These are phyloP conservation scores for Pyrrhoderma noxium DNA, from an alignment of 1,284 basidiomycete species.

Conservation along the genomic window DNA sequence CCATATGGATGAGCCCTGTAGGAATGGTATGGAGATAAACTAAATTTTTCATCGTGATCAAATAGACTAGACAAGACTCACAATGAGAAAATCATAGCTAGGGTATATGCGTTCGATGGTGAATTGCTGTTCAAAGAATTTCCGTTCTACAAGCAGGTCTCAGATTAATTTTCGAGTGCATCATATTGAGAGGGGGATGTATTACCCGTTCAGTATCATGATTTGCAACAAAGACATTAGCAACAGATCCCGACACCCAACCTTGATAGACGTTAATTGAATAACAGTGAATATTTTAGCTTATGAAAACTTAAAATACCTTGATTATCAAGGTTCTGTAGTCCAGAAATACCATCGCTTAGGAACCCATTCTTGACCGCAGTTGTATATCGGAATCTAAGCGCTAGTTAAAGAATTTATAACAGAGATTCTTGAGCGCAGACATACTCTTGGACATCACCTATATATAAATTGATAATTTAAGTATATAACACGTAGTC, in stretches of 20 bases:
- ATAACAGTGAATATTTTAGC: background rate
- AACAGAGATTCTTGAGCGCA: background rate
- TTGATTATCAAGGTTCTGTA: conserved; percentile 48
- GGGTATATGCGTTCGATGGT: conserved; percentile 54
- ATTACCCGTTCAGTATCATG: conserved; percentile 64
- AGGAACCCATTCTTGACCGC: conserved; percentile 46
- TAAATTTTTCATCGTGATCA: background rate
- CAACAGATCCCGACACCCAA: conserved; percentile 46
- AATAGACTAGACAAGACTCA: conserved; percentile 17
- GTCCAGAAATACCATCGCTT: conserved; percentile 40
- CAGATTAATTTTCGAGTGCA: background rate
- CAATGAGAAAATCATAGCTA: conserved; percentile 56
- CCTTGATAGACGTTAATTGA: conserved; percentile 28
- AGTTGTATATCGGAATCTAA: conserved; percentile 56
- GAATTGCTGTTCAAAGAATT: conserved; percentile 51
- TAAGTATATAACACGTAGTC: background rate
- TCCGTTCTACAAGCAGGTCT: conserved; percentile 33
- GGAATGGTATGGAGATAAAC: background rate
- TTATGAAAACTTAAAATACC: conserved; percentile 28
- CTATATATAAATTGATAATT: conserved; percentile 23
- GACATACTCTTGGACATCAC: conserved; percentile 59
- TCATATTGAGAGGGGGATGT: background rate
- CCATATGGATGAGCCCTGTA: conserved; percentile 53
- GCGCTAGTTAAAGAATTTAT: background rate
- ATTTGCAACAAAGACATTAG: conserved; percentile 63